phyloP scores from a whole-genome alignment of 2,329 filamentous ascomycete species.

The Aureobasidium melanogenum region DNA sequence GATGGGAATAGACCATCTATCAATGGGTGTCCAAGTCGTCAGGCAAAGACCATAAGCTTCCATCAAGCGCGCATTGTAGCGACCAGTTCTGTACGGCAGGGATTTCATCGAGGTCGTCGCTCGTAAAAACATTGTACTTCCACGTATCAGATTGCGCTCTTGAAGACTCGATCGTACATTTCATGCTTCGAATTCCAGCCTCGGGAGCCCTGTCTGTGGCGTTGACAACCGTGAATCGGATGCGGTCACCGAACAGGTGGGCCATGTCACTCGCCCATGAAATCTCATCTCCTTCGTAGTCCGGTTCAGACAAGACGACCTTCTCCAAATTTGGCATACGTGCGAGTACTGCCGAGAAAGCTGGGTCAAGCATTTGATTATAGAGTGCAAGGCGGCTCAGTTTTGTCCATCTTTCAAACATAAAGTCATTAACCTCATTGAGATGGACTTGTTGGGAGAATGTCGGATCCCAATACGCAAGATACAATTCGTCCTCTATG shows the following conservation, averaged over 20 bases:
- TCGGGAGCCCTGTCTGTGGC: not conserved
- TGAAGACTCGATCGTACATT: not conserved
- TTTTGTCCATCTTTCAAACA: not conserved
- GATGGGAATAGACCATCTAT: not conserved
- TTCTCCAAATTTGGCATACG: not conserved
- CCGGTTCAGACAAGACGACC: not conserved
- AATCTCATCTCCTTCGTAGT: not conserved
- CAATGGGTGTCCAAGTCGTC: not conserved
- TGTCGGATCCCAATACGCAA: not conserved
- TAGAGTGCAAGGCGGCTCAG: not conserved
- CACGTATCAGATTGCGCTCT: not conserved
- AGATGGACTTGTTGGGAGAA: not conserved
- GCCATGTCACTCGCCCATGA: not conserved
- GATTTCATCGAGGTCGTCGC: not conserved
- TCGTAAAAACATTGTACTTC: not conserved
- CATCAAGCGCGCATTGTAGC: not conserved
- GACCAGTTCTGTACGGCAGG: not conserved
- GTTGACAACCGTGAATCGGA: not conserved
- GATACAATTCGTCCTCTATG: not conserved
- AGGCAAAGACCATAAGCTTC: not conserved
- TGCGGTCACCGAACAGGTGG: no score
- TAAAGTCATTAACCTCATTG: not conserved
- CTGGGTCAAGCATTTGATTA: not conserved
- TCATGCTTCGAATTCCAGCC: not conserved
- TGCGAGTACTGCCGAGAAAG: not conserved